Percentiles rank a stretch among this genome's conserved stretches.
Evolutionary conservation across 192 early-diverging fungal genomes (phyloP).

Genomic region (Rhizoclosmatium globosum): DNA sequence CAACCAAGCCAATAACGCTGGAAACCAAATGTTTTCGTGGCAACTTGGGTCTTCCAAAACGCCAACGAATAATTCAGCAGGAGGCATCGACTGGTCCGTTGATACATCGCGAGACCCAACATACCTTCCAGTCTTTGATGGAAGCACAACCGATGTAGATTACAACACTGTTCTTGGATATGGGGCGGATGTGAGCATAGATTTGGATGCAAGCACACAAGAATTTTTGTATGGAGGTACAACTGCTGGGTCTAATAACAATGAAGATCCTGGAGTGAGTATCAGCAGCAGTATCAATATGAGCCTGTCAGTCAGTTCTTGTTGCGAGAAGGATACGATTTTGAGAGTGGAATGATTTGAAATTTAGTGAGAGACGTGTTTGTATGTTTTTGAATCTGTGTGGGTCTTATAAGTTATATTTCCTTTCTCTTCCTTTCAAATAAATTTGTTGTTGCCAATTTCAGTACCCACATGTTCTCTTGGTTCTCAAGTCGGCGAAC

Average conservation of each 20-base stretch:
- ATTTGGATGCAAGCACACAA: slow-evolving; percentile 24
- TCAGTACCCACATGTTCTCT: neutral
- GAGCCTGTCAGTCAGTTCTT: slow-evolving; percentile 35
- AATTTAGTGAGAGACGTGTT: neutral
- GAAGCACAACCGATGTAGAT: slow-evolving; percentile 18
- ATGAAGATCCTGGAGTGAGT: neutral
- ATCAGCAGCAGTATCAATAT: slow-evolving; percentile 25
- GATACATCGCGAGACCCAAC: slow-evolving; percentile 6
- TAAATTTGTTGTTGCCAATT: neutral
- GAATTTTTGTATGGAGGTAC: slow-evolving; percentile 29
- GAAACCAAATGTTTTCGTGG: neutral
- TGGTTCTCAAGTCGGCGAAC: neutral
- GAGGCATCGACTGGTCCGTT: neutral
- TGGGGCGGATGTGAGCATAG: slow-evolving; percentile 17
- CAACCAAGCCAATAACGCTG: neutral
- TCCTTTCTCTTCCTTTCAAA: neutral
- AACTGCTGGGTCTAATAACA: neutral
- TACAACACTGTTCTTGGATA: slow-evolving; percentile 31
- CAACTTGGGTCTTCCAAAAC: neutral
- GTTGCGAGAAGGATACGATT: slow-evolving; percentile 31
- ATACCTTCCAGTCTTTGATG: slow-evolving; percentile 33
- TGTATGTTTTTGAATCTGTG: neutral
- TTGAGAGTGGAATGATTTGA: slow-evolving; percentile 22
- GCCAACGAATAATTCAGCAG: neutral
- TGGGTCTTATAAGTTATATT: neutral